Percentiles rank a stretch among this genome's conserved stretches.
phyloP scores from a whole-genome alignment of 495 filamentous ascomycete genomes.

The Penicillium lagena region DNA sequence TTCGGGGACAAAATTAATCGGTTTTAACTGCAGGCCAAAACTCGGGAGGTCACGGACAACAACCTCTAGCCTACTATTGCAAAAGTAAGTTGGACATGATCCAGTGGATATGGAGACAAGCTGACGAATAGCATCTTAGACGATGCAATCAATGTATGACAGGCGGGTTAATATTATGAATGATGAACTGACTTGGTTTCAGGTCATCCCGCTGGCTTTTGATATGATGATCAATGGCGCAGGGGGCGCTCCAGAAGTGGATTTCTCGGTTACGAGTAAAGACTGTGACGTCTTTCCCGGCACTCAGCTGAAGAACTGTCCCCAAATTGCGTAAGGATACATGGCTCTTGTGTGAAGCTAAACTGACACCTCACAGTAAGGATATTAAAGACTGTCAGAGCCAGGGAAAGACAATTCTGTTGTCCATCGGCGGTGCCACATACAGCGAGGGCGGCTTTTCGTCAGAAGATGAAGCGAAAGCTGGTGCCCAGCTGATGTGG shows the following conservation, averaged over 20 bases:
- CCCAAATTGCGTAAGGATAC: conserved; percentile 49
- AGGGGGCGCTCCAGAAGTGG: conserved; percentile 45
- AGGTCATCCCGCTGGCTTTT: conserved; percentile 60
- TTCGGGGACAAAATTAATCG: background rate
- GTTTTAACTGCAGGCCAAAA: conserved; percentile 45
- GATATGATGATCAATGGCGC: conserved; percentile 45
- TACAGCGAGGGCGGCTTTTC: conserved; percentile 58
- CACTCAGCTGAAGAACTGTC: conserved; percentile 51
- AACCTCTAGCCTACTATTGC: conserved; percentile 52
- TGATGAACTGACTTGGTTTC: conserved; percentile 1
- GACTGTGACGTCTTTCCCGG: conserved; percentile 52
- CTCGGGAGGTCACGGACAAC: conserved; percentile 47
- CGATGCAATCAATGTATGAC: conserved; percentile 34
- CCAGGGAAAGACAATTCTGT: conserved; percentile 57
- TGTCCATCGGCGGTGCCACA: conserved; percentile 61
- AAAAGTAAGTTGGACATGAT: conserved; percentile 34
- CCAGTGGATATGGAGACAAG: background rate
- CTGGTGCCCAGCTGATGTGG: conserved; percentile 59
- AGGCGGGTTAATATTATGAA: background rate
- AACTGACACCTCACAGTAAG: conserved; percentile 19
- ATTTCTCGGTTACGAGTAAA: conserved; percentile 55
- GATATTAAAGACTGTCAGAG: conserved; percentile 63
- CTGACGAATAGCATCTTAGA: conserved; percentile 9
- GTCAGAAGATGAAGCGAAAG: conserved; percentile 41
- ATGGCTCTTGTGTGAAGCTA: background rate